Base-by-base conservation (phyloP, 2,329 filamentous ascomycete genomes). In the Aspergillus vadensis region DNA sequence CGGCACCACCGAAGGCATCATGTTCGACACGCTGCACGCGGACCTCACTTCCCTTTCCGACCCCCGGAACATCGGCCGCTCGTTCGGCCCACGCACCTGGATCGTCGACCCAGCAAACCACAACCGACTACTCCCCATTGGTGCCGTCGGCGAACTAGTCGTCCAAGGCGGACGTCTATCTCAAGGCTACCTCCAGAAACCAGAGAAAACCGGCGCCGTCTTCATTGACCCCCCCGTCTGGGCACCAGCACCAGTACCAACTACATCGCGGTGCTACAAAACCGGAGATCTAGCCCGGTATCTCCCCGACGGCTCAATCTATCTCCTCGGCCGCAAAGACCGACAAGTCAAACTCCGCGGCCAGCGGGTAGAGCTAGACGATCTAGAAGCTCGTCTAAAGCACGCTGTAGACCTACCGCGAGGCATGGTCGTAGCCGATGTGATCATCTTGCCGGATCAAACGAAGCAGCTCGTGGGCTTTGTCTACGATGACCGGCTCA, bases 21-120 rank as follows among this genome's bases (percentile, higher is more conserved):
- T 36, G 63, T 71, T 68, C 49, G 67, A 43, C 41, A 12, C 17
- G 19, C 17, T 19, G 17, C 17, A 19, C 17, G 9, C 41, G 4
- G 41, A 21, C 17, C 17, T 43, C 17, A 19, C 17, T 14, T 2
- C 17, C 3, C 41, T 12, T 5, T 43, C 41, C 6, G 32, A 36
- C 32, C 32, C 32, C 12, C 32, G 32, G 32, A 36, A 36, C 32
- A 14, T 36, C 12, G 32, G 32, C 6, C 32, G 12, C 2, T 36
- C 32, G 5, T 15, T 36, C 5, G 32, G 32, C 12, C 32, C 19
- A 10, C 41, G 41, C 5, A 12, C 41, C 41, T 58, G 56, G 56
- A 38, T 60, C n/a, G 58, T 74, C 76, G 7, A 66, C 74, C 0
- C 81, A 81, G 76, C 70, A 3, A 76, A 65, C 30, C 48, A 52